Percentiles rank a stretch among this genome's conserved stretches.
phyloP scores from a whole-genome alignment of 2,329 filamentous ascomycete genomes.

The Trichoderma koningii region DNA sequence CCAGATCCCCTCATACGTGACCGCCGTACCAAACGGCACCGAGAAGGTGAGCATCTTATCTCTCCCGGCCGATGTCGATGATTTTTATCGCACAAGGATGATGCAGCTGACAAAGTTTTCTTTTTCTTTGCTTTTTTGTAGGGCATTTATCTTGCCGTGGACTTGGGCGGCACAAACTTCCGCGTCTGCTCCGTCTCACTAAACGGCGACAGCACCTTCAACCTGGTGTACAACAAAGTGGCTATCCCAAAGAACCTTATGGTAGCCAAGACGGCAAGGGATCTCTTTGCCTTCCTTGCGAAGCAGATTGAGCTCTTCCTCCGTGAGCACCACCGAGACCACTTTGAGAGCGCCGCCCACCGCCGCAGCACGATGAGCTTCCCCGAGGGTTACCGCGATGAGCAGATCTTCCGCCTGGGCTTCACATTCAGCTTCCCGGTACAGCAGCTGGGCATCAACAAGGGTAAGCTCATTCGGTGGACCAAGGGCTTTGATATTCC shows the following conservation, averaged over 20 bases:
- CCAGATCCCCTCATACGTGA: slow-evolving; percentile 97
- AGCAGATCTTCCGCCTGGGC: slow-evolving; percentile 88
- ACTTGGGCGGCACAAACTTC: slow-evolving; percentile 98
- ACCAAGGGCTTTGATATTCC: slow-evolving; percentile 98
- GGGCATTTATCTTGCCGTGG: slow-evolving; percentile 94
- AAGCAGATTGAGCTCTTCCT: slow-evolving; percentile 91
- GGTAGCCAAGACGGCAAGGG: slow-evolving; percentile 80
- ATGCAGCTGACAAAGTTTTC: not conserved
- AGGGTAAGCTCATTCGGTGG: slow-evolving; percentile 91
- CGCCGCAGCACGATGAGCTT: slow-evolving; percentile 64
- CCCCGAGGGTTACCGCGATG: slow-evolving; percentile 62
- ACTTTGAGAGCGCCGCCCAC: slow-evolving; percentile 71
- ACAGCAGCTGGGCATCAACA: slow-evolving; percentile 91
- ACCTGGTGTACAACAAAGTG: slow-evolving; percentile 88
- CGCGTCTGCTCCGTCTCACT: slow-evolving; percentile 93
- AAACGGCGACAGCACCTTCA: slow-evolving; percentile 93
- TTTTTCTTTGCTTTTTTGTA: slow-evolving; percentile 40
- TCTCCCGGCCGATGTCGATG: not conserved
- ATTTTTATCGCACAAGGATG: not conserved
- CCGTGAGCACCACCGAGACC: slow-evolving; percentile 81
- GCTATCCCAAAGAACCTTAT: slow-evolving; percentile 88
- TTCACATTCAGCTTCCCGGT: slow-evolving; percentile 99
- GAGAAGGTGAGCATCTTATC: slow-evolving; percentile 70
- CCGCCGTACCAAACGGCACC: slow-evolving; percentile 91
- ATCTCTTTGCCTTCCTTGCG: slow-evolving; percentile 90